Conservation (phyloP, 495 filamentous ascomycete genomes). For the Bryoglossum gracile region DNA sequence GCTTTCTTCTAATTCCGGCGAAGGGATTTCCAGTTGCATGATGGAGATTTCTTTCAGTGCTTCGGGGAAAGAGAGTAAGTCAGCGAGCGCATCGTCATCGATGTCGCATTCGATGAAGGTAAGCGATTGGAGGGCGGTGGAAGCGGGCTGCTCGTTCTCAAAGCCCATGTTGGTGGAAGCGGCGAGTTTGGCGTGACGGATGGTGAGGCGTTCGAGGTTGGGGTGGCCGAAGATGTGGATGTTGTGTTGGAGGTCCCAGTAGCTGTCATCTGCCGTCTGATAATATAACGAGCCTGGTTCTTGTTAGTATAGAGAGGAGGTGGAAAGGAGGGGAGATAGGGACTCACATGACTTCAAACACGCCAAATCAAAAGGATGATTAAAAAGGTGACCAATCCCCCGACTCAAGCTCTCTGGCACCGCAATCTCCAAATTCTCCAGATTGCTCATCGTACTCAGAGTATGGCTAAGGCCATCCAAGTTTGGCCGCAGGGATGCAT, state of each 20-base stretch:
- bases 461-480: constrained; percentile 27
- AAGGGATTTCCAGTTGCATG: constrained; percentile 23
- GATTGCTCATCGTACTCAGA: constrained; percentile 30
- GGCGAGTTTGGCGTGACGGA: constrained; percentile 26
- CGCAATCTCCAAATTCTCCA: constrained; percentile 28
- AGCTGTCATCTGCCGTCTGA: constrained; percentile 25
- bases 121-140: constrained; percentile 24
- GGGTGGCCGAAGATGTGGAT: constrained; percentile 33
- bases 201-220: constrained; percentile 27
- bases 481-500: constrained; percentile 5
- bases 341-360: constrained; percentile 27
- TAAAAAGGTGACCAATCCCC: constrained; percentile 31
- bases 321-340: too few species aligned
- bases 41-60: constrained; percentile 27
- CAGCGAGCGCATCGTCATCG: constrained; percentile 31
- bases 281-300: constrained; percentile 23
- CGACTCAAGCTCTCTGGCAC: constrained; percentile 26
- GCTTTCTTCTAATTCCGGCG: constrained; percentile 26
- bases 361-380: constrained; percentile 30
- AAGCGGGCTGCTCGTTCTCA: constrained; percentile 27
- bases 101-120: constrained; percentile 31
- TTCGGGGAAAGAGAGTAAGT: constrained; percentile 28
- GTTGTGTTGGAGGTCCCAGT: constrained; percentile 32
- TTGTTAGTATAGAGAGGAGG: background rate
- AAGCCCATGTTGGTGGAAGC: constrained; percentile 27